Base-by-base conservation (phyloP, 1,284 basidiomycete genomes). In the Papiliotrema fonsecae region DNA sequence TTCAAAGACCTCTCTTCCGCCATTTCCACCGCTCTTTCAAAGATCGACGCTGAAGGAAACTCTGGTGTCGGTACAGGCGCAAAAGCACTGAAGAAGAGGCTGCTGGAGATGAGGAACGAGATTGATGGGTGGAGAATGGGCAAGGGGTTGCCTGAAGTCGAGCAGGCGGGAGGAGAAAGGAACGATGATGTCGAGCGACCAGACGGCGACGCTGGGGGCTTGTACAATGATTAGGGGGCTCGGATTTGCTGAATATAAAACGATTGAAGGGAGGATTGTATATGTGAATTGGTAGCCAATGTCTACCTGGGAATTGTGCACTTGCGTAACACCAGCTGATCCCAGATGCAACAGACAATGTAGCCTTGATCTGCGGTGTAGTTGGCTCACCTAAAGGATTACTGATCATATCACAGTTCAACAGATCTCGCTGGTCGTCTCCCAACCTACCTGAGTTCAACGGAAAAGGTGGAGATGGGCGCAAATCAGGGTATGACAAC, bases 71-170 rank as follows among this genome's bases (percentile, higher is more conserved):
- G 67, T 11, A 58, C 54, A 7, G 56, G 59, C 2, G 69, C 54
- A 4, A 59, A 69, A 46, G 60, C 58, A 2, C 49, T 71, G 25
- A 62, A 64, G 21, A 43, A 40, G 13, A 57, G 58, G 36, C 50
- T 71, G 22, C 55, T 64, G 49, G 52, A 35, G 10, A 67, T 66
- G 63, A 47, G 61, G 18, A 58, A 56, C 21, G 69, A 71, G 50
- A 47, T 66, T 14, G 64, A 66, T 37, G 58, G 55, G 7, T 61
- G 55, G 60, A 55, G 60, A 34, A 21, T 19, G 10, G 61, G 61
- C 2, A 51, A 60, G 45, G 53, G 51, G 11, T 38, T 64, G 48
- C 28, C 32, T 7, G 58, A 53, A 27, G 56, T 53, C 6, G 53
- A 56, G 38, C 47, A 43, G 28, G 34, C 40, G 6, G 57, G 57